Base-by-base conservation (phyloP, 352 stramenopile species). In the Pythium utonaiense region DNA sequence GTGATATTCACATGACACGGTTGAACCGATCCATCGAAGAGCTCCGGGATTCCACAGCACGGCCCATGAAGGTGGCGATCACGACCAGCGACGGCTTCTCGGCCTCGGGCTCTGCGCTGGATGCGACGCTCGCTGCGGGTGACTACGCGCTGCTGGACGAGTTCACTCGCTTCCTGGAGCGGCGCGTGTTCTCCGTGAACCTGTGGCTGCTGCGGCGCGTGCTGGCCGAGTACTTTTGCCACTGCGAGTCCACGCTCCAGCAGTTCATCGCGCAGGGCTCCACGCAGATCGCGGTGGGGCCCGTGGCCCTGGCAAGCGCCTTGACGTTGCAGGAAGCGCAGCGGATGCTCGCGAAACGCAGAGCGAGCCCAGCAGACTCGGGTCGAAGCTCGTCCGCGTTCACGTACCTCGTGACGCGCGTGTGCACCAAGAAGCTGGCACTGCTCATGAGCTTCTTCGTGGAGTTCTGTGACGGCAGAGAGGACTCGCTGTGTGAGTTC, bases 111-210 rank as follows among this genome's bases (percentile, higher is more conserved):
- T 9, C 14, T 8, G 28, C 57, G 22, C 9, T 38, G 3, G 52
- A 60, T 31, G 25, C 57, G 17, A 21, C 33, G 10, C 7, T 21
- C 52, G 33, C 58, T 9, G 49, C 49, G 30, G 38, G 24, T 44
- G 49, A 62, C 36, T 67, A 64, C 42, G 65, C 58, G 31, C 73
- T 83, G 48, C 59, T 88, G 47, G 66, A 86, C 56, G 62, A 77
- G 41, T 88, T 89, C 49, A 66, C 71, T 49, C 47, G 34, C n/a
- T 89, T 76, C 52, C 62, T 89, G 34, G 80, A 88, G 56, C 42
- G 59, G 40, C 74, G 75, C 9, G 64, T 86, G 49, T 59, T 76
- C 33, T 77, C 70, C 2, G 38, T 77, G 36, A 80, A 79, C 69
- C 16, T 88, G 55, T 53, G 45, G 19, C 64, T 89, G 38, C 55